These are phyloP conservation scores for Zygnema circumcarinatum DNA, from an alignment of 139 green algal genomes.

Conservation along the genomic window DNA sequence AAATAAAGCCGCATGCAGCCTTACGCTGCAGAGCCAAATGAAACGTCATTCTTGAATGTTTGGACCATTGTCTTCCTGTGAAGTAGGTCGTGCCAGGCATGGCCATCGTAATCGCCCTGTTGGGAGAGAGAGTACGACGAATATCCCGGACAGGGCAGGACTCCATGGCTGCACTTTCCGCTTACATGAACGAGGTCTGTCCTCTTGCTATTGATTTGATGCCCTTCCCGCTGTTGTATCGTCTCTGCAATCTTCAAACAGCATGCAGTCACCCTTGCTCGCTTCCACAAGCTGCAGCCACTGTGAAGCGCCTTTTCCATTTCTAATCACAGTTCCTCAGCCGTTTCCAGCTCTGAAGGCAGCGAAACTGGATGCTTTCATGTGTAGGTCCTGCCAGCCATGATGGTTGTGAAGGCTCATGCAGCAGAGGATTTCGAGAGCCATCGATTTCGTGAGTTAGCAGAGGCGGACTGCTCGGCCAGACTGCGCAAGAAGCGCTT, in stretches of 20 bases:
- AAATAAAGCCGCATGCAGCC: no score
- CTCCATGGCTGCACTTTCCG: conserved; percentile 46
- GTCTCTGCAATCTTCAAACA: not conserved
- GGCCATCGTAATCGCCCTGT: conserved; percentile 40
- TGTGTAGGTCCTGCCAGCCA: conserved; percentile 58
- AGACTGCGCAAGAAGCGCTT: conserved; percentile 38
- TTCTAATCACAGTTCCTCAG: no score
- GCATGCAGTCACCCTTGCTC: no score
- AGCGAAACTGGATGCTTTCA: conserved; percentile 1
- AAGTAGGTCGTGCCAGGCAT: conserved; percentile 52
- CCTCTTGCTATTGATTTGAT: not conserved
- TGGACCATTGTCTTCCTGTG: no score
- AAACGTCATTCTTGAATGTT: no score
- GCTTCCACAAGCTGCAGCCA: no score
- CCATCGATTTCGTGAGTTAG: conserved; percentile 47
- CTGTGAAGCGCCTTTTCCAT: no score
- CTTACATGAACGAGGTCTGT: conserved; percentile 57
- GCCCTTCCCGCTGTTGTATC: not conserved
- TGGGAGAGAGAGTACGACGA: conserved; percentile 29
- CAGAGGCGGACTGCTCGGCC: not conserved
- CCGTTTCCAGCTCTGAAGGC: not conserved
- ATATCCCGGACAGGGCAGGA: conserved; percentile 46
- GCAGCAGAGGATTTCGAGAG: conserved; percentile 54
- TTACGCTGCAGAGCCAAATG: no score
- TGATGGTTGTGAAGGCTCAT: conserved; percentile 62